Percentiles rank a stretch among this genome's conserved stretches.
These are phyloP conservation scores for Metschnikowia lunata DNA, from an alignment of 805 yeast species.

Conservation along the genomic window DNA sequence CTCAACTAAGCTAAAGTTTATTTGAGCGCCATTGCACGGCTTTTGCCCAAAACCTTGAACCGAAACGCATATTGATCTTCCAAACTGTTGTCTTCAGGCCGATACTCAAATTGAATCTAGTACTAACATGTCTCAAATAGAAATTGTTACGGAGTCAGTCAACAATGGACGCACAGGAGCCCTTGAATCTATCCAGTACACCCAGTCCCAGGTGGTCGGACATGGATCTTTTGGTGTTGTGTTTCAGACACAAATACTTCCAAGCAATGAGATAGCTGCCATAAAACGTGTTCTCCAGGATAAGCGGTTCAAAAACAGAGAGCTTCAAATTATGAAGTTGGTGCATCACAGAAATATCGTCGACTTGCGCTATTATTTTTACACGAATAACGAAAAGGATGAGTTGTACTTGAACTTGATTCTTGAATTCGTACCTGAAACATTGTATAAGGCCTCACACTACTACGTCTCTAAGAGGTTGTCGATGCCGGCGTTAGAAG, in stretches of 20 bases:
- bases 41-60: too few relatives aligned
- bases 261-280: slow-evolving; percentile 78
- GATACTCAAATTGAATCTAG: too few relatives aligned
- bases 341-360: slow-evolving; percentile 85
- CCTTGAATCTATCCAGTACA: slow-evolving; percentile 59
- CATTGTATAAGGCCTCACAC: slow-evolving; percentile 84
- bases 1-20: too few relatives aligned
- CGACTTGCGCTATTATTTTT: slow-evolving; percentile 81
- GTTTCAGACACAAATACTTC: slow-evolving; percentile 76
- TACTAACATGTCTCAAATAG: slow-evolving; percentile 45
- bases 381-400: slow-evolving; percentile 64
- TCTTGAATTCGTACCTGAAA: slow-evolving; percentile 92
- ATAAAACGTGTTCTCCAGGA: slow-evolving; percentile 96
- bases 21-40: too few relatives aligned
- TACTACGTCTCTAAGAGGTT: slow-evolving; percentile 69
- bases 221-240: slow-evolving; percentile 99
- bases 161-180: slow-evolving; percentile 70
- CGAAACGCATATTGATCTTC: too few relatives aligned
- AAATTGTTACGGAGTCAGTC: slow-evolving; percentile 57
- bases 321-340: slow-evolving; percentile 89
- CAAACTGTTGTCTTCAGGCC: too few relatives aligned
- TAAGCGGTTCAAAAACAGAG: slow-evolving; percentile 89
- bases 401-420: slow-evolving; percentile 86
- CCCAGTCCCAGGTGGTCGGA: slow-evolving; percentile 89
- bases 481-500: slow-evolving; percentile 85